These are phyloP conservation scores for Ascochyta viciae-villosae DNA, from an alignment of 2,329 filamentous ascomycete species.

Conservation along the genomic window DNA sequence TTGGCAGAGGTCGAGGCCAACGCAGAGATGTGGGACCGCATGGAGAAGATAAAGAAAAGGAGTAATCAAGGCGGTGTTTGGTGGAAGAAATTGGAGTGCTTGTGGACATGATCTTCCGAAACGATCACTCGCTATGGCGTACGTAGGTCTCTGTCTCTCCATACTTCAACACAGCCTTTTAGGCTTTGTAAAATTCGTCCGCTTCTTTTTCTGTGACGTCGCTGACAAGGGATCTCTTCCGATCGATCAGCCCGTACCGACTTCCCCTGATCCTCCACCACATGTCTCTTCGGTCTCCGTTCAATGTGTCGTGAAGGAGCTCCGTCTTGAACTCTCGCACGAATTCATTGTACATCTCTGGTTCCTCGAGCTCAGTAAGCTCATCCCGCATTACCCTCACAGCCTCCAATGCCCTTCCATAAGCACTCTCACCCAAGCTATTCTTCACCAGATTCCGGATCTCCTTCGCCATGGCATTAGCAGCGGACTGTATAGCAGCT, in stretches of 20 bases:
- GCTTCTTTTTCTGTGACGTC: slow-evolving; percentile 74
- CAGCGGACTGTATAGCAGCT: slow-evolving; percentile 69
- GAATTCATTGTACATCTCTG: slow-evolving; percentile 77
- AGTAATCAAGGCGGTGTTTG: background rate
- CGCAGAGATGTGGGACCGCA: background rate
- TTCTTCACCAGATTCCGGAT: slow-evolving; percentile 72
- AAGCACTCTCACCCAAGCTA: slow-evolving; percentile 78
- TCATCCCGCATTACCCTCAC: slow-evolving; percentile 80
- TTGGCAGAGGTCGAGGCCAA: background rate
- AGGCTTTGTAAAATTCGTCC: slow-evolving; percentile 47
- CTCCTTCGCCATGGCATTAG: slow-evolving; percentile 76
- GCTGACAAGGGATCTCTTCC: slow-evolving; percentile 67
- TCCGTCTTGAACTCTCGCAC: slow-evolving; percentile 74
- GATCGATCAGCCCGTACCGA: slow-evolving; percentile 76
- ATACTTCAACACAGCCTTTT: background rate
- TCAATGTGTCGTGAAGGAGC: slow-evolving; percentile 72
- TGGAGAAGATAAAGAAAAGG: background rate
- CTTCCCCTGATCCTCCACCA: slow-evolving; percentile 76
- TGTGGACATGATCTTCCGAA: background rate
- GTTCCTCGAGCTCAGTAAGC: slow-evolving; percentile 76
- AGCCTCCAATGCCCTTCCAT: slow-evolving; percentile 76
- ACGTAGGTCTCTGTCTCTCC: background rate
- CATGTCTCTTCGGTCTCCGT: slow-evolving; percentile 80
- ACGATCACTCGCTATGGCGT: background rate
- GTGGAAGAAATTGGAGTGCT: background rate